Percentiles rank a stretch among this genome's conserved stretches.
Evolutionary conservation across 768 basidiomycete species (phyloP).

Genomic region (Thelephora ganbajun): DNA sequence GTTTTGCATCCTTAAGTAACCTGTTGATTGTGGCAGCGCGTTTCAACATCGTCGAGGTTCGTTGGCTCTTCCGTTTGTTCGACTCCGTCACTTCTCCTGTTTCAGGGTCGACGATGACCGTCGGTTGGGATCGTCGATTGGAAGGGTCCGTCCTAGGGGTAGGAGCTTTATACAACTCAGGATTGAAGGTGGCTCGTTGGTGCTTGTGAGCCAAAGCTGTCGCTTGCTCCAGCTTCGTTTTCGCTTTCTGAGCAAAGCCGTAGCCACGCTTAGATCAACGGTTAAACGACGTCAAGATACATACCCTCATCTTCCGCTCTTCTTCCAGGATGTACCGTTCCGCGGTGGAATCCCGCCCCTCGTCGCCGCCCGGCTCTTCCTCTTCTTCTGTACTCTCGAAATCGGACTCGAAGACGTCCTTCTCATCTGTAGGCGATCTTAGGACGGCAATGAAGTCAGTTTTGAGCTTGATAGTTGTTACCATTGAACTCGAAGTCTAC

Average conservation of each 20-base stretch:
- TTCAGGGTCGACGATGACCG: conserved; percentile 40
- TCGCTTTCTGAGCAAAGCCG: conserved; percentile 29
- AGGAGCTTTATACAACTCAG: conserved; percentile 24
- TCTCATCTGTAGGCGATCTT: conserved; percentile 40
- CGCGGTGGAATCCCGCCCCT: conserved; percentile 24
- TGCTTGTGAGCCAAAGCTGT: conserved; percentile 56
- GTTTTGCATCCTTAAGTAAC: conserved; percentile 47
- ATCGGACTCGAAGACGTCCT: conserved; percentile 71
- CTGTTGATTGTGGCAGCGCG: conserved; percentile 52
- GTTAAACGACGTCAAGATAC: too few species aligned
- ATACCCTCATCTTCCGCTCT: conserved; percentile 38
- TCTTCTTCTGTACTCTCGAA: conserved; percentile 78
- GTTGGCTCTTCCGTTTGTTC: conserved; percentile 30
- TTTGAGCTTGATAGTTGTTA: conserved; percentile 12
- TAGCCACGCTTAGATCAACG: too few species aligned
- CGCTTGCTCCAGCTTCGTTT: conserved; percentile 43
- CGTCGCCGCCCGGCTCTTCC: conserved; percentile 30
- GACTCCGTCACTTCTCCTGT: conserved; percentile 42
- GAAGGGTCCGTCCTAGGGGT: conserved; percentile 12
- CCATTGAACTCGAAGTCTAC: conserved; percentile 59
- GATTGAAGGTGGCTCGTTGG: conserved; percentile 55
- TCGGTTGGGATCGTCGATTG: conserved; percentile 40
- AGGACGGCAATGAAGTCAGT: not conserved
- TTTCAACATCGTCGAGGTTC: conserved; percentile 57
- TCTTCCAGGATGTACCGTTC: conserved; percentile 49